Base-by-base conservation (phyloP, 2,329 filamentous ascomycete species). In the Fusarium chuoi region DNA sequence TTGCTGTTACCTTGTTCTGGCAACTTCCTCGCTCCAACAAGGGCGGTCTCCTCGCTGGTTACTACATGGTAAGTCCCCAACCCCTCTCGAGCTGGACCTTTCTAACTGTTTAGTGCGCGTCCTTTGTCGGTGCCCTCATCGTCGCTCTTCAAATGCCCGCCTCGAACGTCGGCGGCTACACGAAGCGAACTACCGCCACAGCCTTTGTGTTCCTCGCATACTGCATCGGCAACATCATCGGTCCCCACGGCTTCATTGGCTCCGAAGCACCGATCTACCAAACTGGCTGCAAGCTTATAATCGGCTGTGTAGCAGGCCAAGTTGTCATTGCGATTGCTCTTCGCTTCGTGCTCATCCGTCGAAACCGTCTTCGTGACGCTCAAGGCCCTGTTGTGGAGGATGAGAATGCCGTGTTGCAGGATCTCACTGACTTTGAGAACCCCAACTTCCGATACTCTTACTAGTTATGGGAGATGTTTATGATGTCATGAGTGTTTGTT, bases 61-160 rank as follows among this genome's bases (percentile, higher is more conserved):
- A 89, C 75, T 90, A 89, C 74, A 85, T 89, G 65, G 76, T 82
- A 68, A 52, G 73, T 44, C 7, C 7, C 18, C 9, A 13, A 5
- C 7, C 5, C 3, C 12, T 2, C 10, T 26, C 9, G 0, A 7
- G 13, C 7, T 13, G 2, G 28, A n/a, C 17, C 0, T 14, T 2
- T 6, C n/a, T 36, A 38, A 57, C 22, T 7, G 3, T 28, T 36
- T 17, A 78, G 76, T 78, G 76, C n/a, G 82, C 86, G 0, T 81
- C 84, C 2, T 89, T 84, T 56, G 87, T 90, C 6, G 84, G 85
- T 3, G 85, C 86, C 7, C 81, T 90, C n/a, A 87, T 89, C 2
- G 81, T 89, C 5, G 87, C 87, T 1, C 81, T 90, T 24, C 88
- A 88, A 71, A 83, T 88, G 79, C 87, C 87, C 7, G 84, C 86